Base-by-base conservation (phyloP, 148 eudicot genomes). In the Spergularia marina region DNA sequence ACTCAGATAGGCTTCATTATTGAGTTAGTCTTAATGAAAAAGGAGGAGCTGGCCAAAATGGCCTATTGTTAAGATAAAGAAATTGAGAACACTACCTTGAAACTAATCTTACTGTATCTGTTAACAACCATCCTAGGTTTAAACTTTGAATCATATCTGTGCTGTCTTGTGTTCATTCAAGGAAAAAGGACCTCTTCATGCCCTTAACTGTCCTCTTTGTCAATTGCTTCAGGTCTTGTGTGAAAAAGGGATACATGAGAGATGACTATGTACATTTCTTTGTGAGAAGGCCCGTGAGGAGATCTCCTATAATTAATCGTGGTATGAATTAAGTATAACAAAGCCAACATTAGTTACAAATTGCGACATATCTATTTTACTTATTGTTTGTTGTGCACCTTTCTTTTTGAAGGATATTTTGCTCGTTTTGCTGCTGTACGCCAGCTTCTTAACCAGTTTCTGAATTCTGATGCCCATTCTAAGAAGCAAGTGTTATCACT, bases 241-340 rank as follows among this genome's bases (percentile, higher is more conserved):
- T 96, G 55, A 96, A 89, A 72, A 91, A 96, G 79, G 99, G 98
- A 76, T 96, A 92, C 84, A 96, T 96, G 87, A 91, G 86, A 84
- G 99, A 96, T 82, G 93, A 92, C 70, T 92, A 88, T 67, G 74
- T 96, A 77, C 89, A 88, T 88, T 80, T 96, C 74, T 96, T 96
- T 59, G 99, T 96, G 40, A 88, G 89, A 87, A 89, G 91, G 65
- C 99, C 97, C 49, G 86, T 96, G 52, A 88, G 93, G 83, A 88
- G 99, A 86, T 85, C 98, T 83, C 99, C 98, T n/a, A 96, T 96
- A 54, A 96, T 96, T 68, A 92, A 96, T 60, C 99, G 98, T 14
- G 99, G 98, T 96, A 89, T 74, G 77, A 20, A 72, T 68, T 18
- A 70, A 12, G 67, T 81, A 54, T 65, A 54, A 21, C 76, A 60